Base-by-base conservation (phyloP, 768 basidiomycete species). In the Boletus sp. region DNA sequence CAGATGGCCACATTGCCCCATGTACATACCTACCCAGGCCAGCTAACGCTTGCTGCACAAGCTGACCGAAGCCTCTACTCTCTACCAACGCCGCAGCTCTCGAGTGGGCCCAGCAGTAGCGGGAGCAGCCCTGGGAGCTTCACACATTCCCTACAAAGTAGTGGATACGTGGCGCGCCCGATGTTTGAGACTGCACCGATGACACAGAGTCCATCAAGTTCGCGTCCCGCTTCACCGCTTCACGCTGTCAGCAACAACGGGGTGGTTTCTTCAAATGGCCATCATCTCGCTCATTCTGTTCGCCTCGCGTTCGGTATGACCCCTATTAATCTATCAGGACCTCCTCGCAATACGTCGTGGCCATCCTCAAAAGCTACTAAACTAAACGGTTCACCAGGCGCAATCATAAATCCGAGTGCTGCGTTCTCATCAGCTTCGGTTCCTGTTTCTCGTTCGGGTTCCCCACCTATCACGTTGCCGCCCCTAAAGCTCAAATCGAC, bases 251-350 rank as follows among this genome's bases (percentile, higher is more conserved):
- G 41, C 60, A 70, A 52, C 66, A 71, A 66, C 51, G 70, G 66
- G 39, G 40, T 60, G 47, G 49, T 56, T 54, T 11, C 67, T 24
- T 62, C 69, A 30, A 75, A 75, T 39, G 82, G 85, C 56, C 80
- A 83, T 57, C 85, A 90, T 66, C 81, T 95, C 37, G 91, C 90
- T 5, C 89, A 92, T 66, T 90, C 88, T 1, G 88, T 96, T 24
- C 85, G 90, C 39, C 78, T 87, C 33, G 94, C 93, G 47, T 97
- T 97, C 61, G 92, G 90, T 4, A 95, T 94, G 90, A 94, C 93
- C 7, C 92, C 91, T 0, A 92, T 93, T 39, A 80, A 81, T 51
- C 57, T 67, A 18, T 57, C 61, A 7, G 64, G 60, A 30, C 60
- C 69, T 4, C 72, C 75, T 39, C 71, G 73, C 35, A 80, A 76